Evolutionary conservation across 805 yeast genomes (phyloP), one percentile per base, ranked within the genome.

Genomic region (Teunomyces barrocoloradensis): DNA sequence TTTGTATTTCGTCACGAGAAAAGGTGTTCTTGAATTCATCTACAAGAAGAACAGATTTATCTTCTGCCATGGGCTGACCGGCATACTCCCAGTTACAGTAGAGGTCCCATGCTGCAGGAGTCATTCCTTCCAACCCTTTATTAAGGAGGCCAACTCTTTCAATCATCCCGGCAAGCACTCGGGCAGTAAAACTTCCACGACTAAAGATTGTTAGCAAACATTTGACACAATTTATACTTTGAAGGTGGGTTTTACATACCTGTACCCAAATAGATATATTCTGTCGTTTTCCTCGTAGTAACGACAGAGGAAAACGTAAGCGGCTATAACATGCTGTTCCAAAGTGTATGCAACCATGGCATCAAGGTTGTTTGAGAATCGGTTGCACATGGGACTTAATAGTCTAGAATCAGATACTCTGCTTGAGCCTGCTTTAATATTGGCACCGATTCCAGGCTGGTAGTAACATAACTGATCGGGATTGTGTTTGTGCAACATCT

Each of bases 371-470:
- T 7, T 44, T 30, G 11, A 18, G 3, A 59, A 11, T 7, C 44
- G 45, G 28, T 47, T 45, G 3, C 42, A 15, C 12, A 43, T 46
- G n/a, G 51, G 34, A 13, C 43, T 40, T 4, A 54, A 23, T 15
- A 59, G 45, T 2, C 57, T 63, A 5, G 54, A 51, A 6, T 59
- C 63, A 4, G 45, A 41, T 6, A 61, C 44, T n/a, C 56, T 51
- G n/a, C 50, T 53, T 20, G 63, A 58, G 9, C 76, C 78, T 9
- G 75, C 69, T 13, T 68, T 62, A 51, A 80, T 75, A 3, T 71
- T 64, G 9, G 78, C 75, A 0, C 89, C 89, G 21, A 84, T 75
- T 0, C 89, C 89, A 1, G 88, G 85, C 55, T 83, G 87, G 55
- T 83, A 83, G 55, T 82, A 82, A 55, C 86, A 82, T 33, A 78